Conservation (phyloP, 805 yeast species). For the Yarrowia sp. region DNA sequence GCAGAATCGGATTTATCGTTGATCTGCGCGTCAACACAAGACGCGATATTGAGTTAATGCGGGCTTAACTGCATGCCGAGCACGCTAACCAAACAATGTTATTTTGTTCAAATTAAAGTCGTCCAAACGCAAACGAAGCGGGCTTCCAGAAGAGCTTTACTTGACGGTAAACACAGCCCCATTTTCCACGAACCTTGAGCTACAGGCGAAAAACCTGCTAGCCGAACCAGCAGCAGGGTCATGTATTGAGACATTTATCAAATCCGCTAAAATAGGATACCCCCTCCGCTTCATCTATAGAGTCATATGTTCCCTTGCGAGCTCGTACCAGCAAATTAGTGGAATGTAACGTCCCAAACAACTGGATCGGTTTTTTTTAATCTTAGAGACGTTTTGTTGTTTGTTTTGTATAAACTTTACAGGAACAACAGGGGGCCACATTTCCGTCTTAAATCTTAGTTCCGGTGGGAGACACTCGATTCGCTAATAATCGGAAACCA, state of each 20-base stretch:
- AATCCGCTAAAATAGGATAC: too few species aligned
- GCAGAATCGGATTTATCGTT: background rate
- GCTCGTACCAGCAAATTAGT: too few species aligned
- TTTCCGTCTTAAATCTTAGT: background rate
- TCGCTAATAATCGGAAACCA: too few species aligned
- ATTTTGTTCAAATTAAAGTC: background rate
- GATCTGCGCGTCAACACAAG: slow-evolving; percentile 21
- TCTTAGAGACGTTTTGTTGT: too few species aligned
- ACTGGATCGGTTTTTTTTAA: background rate
- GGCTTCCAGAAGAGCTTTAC: background rate
- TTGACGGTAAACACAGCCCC: background rate
- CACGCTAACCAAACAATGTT: background rate
- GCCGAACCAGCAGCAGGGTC: background rate
- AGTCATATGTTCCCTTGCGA: too few species aligned
- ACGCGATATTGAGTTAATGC: slow-evolving; percentile 20
- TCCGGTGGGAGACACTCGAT: too few species aligned
- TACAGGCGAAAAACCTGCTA: background rate
- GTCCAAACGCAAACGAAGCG: background rate
- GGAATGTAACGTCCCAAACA: background rate
- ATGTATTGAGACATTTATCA: too few species aligned
- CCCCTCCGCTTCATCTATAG: too few species aligned
- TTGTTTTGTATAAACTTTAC: too few species aligned
- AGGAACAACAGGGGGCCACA: background rate
- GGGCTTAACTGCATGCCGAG: background rate
- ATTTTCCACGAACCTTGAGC: background rate